phyloP scores from a whole-genome alignment of 176 grass and related monocot species.

The Zoysia pacifica region DNA sequence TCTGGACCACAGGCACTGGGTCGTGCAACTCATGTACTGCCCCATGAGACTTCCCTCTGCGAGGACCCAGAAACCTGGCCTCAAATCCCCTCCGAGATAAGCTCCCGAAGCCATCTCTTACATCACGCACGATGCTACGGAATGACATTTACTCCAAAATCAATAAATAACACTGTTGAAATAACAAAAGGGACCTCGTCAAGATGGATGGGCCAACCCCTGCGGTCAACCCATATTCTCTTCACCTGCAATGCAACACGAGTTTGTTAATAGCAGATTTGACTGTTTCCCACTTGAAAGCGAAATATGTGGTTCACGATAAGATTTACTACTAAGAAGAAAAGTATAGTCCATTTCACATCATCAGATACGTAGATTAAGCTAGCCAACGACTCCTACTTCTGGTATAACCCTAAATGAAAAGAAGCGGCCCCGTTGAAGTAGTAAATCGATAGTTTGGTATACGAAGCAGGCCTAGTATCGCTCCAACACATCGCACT shows the following conservation, averaged over 20 bases:
- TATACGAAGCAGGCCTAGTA: too few species aligned
- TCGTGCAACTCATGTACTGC: too few species aligned
- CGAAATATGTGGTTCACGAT: not conserved
- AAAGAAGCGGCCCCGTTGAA: too few species aligned
- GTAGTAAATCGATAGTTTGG: too few species aligned
- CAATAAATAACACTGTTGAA: too few species aligned
- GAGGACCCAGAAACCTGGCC: too few species aligned
- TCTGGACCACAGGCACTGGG: constrained; percentile 30
- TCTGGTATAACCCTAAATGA: not conserved
- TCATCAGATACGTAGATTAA: not conserved
- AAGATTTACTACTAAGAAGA: not conserved
- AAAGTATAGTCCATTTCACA: not conserved
- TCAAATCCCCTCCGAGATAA: too few species aligned
- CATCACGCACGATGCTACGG: too few species aligned
- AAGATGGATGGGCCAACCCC: constrained; percentile 13
- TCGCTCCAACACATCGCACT: too few species aligned
- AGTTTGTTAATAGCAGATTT: constrained; percentile 16
- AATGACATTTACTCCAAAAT: too few species aligned
- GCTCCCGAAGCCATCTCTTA: too few species aligned
- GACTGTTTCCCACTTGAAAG: not conserved
- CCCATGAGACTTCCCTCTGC: too few species aligned
- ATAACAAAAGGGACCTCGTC: not conserved
- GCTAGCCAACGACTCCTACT: not conserved
- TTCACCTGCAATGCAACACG: constrained; percentile 22
- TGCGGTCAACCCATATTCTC: not conserved